These are phyloP conservation scores for Septoria petroselini DNA, from an alignment of 2,329 filamentous ascomycete species.

Conservation along the genomic window DNA sequence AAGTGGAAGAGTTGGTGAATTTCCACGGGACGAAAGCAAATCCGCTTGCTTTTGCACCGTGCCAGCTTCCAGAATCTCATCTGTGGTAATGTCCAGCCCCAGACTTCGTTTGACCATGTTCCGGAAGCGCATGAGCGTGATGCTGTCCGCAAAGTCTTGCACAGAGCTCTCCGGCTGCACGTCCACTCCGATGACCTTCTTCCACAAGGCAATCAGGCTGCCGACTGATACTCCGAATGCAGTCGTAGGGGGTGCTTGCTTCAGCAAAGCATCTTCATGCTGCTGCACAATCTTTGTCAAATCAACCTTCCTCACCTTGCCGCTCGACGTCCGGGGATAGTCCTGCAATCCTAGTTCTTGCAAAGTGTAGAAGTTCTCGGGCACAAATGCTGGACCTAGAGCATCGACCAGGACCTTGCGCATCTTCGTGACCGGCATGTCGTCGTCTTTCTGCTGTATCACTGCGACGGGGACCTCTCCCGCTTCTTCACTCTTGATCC, in stretches of 20 bases:
- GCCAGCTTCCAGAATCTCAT: constrained; percentile 8
- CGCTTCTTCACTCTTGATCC: constrained; percentile 15
- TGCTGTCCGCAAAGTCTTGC: constrained; percentile 16
- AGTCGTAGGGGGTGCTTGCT: not conserved
- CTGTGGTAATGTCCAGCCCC: constrained; percentile 2
- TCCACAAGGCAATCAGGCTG: not conserved
- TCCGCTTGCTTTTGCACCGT: constrained; percentile 8
- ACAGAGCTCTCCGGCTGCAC: constrained; percentile 1
- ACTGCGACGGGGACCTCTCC: constrained; percentile 26
- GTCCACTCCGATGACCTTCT: constrained; percentile 1
- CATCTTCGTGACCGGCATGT: not conserved
- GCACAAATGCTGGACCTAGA: constrained; percentile 16
- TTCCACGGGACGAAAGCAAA: not conserved
- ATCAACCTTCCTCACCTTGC: constrained; percentile 20
- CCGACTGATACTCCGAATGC: not conserved
- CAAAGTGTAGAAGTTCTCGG: constrained; percentile 18
- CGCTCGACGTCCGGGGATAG: constrained; percentile 20
- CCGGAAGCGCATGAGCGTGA: constrained; percentile 14
- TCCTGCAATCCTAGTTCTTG: constrained; percentile 18
- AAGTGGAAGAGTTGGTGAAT: not conserved
- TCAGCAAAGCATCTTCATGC: not conserved
- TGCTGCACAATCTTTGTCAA: constrained; percentile 15
- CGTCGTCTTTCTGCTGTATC: constrained; percentile 5
- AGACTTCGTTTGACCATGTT: constrained; percentile 9
- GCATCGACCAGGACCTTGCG: constrained; percentile 3